Conservation (phyloP, 441 rosid genomes). For the Gossypium lobatum region DNA sequence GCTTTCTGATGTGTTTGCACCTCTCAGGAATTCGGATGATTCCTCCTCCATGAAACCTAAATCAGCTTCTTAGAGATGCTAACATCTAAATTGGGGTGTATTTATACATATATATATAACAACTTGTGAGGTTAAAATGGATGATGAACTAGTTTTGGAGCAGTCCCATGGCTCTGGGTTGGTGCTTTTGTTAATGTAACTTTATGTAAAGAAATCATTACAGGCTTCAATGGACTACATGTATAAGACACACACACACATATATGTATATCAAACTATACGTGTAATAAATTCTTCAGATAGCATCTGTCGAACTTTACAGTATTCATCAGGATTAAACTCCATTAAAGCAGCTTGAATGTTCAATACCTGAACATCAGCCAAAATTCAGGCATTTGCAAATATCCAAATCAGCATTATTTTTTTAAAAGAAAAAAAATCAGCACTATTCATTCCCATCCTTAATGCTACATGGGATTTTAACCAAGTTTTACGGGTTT, state of each 20-base stretch:
- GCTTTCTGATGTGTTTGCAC: conserved; percentile 42
- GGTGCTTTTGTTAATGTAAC: neutral
- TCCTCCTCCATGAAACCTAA: conserved; percentile 5
- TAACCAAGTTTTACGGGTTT: too few relatives aligned
- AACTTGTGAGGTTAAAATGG: conserved; percentile 8
- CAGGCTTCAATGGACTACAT: neutral
- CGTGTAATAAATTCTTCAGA: neutral
- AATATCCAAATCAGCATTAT: too few relatives aligned
- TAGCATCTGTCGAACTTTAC: neutral
- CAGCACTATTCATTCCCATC: too few relatives aligned
- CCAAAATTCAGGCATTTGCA: too few relatives aligned
- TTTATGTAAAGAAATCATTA: conserved; percentile 1
- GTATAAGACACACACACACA: neutral
- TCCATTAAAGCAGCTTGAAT: neutral
- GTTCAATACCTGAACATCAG: neutral
- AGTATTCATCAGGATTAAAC: neutral
- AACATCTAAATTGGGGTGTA: neutral
- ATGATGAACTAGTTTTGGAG: neutral
- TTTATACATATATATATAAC: neutral
- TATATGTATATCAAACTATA: neutral
- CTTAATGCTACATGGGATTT: neutral
- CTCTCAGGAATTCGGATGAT: conserved; percentile 38
- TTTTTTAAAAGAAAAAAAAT: too few relatives aligned
- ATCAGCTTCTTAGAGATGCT: conserved; percentile 24
- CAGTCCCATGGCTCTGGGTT: neutral